phyloP scores from a whole-genome alignment of 176 grass and related monocot species.

The Guadua angustifolia region DNA sequence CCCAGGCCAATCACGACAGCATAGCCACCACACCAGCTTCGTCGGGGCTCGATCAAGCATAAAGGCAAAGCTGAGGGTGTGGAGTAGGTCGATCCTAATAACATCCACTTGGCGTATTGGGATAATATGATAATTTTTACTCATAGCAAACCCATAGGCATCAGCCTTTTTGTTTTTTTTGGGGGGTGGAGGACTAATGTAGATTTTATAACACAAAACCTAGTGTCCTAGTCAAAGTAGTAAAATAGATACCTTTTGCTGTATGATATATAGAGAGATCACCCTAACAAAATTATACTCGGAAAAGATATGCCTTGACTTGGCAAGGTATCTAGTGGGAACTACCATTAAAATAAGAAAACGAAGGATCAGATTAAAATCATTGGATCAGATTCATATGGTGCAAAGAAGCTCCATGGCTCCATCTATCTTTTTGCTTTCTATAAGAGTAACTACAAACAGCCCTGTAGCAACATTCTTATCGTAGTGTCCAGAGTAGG shows the following conservation, averaged over 20 bases:
- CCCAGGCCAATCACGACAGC: too few relatives aligned
- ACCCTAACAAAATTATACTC: conserved; percentile 7
- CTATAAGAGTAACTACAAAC: not conserved
- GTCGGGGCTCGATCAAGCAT: too few relatives aligned
- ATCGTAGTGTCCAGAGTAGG: not conserved
- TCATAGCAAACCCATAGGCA: too few relatives aligned
- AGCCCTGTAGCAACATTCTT: not conserved
- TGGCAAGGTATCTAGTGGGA: not conserved
- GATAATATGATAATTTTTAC: too few relatives aligned
- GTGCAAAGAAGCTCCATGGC: not conserved
- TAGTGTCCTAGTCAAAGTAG: not conserved
- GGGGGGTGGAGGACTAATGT: too few relatives aligned
- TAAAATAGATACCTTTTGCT: not conserved
- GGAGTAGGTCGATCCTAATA: too few relatives aligned
- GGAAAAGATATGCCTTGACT: not conserved
- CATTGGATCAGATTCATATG: not conserved
- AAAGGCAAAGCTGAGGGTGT: too few relatives aligned
- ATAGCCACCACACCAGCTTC: too few relatives aligned
- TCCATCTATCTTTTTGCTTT: not conserved
- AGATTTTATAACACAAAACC: not conserved
- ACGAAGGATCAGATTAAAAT: not conserved
- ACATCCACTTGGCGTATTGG: too few relatives aligned
- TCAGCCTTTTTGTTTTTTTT: too few relatives aligned
- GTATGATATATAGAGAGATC: not conserved
- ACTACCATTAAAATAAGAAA: not conserved